Evolutionary conservation across 2,329 filamentous ascomycete species (phyloP).

Genomic region (Elsinoe fawcettii): DNA sequence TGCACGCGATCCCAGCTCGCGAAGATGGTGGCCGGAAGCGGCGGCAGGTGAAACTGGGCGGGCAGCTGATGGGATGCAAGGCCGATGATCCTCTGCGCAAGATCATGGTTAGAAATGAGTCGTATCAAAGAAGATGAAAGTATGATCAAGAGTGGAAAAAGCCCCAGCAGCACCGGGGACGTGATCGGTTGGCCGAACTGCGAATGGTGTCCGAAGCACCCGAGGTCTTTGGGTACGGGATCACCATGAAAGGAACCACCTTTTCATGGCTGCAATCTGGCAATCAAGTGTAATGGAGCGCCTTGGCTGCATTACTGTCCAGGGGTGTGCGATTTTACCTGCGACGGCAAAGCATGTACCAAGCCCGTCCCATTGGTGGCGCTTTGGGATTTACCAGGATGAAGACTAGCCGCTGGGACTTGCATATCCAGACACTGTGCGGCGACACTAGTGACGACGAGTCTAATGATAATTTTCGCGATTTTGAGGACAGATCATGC

Average conservation of each 20-base stretch:
- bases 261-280: background rate
- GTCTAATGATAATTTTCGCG: too few relatives aligned
- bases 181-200: background rate
- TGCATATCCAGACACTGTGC: background rate
- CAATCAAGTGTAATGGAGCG: background rate
- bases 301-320: background rate
- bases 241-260: background rate
- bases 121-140: background rate
- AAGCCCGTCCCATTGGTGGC: background rate
- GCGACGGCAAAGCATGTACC: background rate
- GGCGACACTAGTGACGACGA: background rate
- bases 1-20: background rate
- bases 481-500: too few relatives aligned
- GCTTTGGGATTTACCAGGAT: background rate
- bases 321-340: conserved; percentile 1
- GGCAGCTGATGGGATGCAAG: background rate
- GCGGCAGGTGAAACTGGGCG: conserved; percentile 12
- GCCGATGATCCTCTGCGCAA: background rate
- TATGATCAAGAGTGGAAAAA: background rate
- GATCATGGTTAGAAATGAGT: background rate
- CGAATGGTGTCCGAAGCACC: background rate
- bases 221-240: background rate
- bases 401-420: background rate
- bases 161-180: background rate
- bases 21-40: background rate